Conservation (phyloP, 1,284 basidiomycete genomes). For the Boletus semigastroideus region DNA sequence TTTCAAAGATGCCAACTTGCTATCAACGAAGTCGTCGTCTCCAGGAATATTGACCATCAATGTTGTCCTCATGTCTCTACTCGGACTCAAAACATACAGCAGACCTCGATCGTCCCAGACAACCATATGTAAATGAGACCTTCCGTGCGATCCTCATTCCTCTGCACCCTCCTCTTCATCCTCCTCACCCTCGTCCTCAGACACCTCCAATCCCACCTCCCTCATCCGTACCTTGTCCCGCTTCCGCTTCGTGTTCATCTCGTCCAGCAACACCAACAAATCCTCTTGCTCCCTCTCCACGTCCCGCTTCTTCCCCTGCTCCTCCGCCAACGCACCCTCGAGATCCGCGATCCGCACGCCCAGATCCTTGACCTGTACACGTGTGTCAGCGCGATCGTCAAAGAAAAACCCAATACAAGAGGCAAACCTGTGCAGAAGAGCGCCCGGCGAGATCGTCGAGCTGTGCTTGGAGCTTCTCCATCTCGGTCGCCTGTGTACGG, state of each 20-base stretch:
- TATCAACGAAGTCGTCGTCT: no score
- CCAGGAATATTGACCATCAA: no score
- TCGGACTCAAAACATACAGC: no score
- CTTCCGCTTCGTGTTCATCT: conserved; percentile 82
- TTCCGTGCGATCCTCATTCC: background rate
- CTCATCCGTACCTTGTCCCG: conserved; percentile 79
- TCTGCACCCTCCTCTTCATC: conserved; percentile 21
- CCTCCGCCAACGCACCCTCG: conserved; percentile 49
- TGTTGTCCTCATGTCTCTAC: no score
- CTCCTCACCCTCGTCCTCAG: conserved; percentile 83
- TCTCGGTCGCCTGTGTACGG: conserved; percentile 74
- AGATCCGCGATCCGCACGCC: conserved; percentile 45
- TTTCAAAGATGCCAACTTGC: no score
- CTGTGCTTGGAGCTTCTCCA: conserved; percentile 60
- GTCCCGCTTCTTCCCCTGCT: conserved; percentile 71
- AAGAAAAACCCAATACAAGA: background rate
- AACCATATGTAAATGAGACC: no score
- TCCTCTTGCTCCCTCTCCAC: conserved; percentile 94
- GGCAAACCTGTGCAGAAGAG: conserved; percentile 41
- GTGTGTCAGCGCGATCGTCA: background rate
- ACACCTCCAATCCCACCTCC: conserved; percentile 79
- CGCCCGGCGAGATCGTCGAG: conserved; percentile 41
- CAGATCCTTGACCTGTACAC: conserved; percentile 38
- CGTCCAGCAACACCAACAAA: conserved; percentile 89
- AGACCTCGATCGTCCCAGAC: no score